phyloP scores from a whole-genome alignment of 148 eudicot genomes.

The Fagopyrum esculentum region DNA sequence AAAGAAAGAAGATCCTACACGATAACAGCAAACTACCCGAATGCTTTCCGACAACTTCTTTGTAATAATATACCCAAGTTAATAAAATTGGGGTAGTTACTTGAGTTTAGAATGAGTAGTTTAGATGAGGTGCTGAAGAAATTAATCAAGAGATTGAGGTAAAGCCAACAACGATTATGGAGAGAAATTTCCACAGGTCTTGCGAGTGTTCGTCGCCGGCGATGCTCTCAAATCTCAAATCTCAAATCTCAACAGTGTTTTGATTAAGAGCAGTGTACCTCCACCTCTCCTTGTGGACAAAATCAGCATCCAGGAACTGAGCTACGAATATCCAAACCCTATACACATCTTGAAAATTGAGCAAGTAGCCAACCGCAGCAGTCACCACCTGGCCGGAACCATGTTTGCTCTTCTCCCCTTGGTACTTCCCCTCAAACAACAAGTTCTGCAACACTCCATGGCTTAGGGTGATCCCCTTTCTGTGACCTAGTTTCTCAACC shows the following conservation, averaged over 20 bases:
- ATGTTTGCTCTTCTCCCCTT: slow-evolving; percentile 28
- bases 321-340: slow-evolving; percentile 86
- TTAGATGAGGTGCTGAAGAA: too few species aligned
- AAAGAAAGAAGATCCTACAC: too few species aligned
- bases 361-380: slow-evolving; percentile 69
- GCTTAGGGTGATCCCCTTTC: slow-evolving; percentile 73
- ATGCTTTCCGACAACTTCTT: too few species aligned
- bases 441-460: slow-evolving; percentile 51
- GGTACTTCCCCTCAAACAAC: slow-evolving; percentile 68
- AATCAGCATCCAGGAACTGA: slow-evolving; percentile 91
- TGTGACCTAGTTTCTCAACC: slow-evolving; percentile 85
- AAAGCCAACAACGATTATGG: too few species aligned
- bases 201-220: too few species aligned
- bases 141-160: too few species aligned
- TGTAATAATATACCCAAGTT: too few species aligned
- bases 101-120: too few species aligned
- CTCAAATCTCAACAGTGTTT: slow-evolving; percentile 40
- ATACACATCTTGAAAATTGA: slow-evolving; percentile 79
- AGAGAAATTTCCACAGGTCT: too few species aligned
- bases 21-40: too few species aligned
- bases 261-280: slow-evolving; percentile 81
- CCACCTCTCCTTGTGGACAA: slow-evolving; percentile 98
- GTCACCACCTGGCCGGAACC: slow-evolving; percentile 42
- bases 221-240: slow-evolving; percentile 3
- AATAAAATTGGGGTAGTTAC: too few species aligned